phyloP scores from a whole-genome alignment of 1,284 basidiomycete species.

The Rhodotorula sp. region DNA sequence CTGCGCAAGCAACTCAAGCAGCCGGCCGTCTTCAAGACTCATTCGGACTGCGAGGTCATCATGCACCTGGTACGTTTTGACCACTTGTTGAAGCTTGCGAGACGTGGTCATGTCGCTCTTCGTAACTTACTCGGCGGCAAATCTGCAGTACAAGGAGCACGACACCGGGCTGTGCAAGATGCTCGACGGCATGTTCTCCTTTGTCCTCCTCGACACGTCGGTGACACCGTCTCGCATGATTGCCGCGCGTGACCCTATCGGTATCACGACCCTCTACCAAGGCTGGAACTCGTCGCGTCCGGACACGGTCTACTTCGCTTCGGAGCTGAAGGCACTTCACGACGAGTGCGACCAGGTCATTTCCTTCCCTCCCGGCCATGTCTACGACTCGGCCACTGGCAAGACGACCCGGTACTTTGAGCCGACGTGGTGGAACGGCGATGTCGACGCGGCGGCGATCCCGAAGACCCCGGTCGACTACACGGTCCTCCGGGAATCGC shows the following conservation, averaged over 20 bases:
- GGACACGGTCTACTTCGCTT: slow-evolving; percentile 86
- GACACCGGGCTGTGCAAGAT: slow-evolving; percentile 66
- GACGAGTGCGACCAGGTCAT: slow-evolving; percentile 94
- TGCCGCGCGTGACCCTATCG: slow-evolving; percentile 95
- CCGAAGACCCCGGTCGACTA: slow-evolving; percentile 71
- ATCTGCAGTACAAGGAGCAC: slow-evolving; percentile 73
- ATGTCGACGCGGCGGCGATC: slow-evolving; percentile 62
- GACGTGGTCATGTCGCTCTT: not conserved
- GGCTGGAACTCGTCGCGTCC: slow-evolving; percentile 85
- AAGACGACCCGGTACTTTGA: slow-evolving; percentile 78
- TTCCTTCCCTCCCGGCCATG: slow-evolving; percentile 95
- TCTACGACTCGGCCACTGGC: slow-evolving; percentile 78
- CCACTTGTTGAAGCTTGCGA: too few species aligned
- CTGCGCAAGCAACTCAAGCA: slow-evolving; percentile 69
- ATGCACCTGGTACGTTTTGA: slow-evolving; percentile 70
- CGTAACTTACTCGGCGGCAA: not conserved
- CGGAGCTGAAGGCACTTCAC: slow-evolving; percentile 89
- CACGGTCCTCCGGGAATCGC: slow-evolving; percentile 69
- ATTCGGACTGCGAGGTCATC: slow-evolving; percentile 98
- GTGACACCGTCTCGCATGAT: slow-evolving; percentile 85
- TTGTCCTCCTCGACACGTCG: slow-evolving; percentile 91
- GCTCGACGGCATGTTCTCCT: slow-evolving; percentile 99
- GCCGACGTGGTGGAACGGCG: slow-evolving; percentile 81
- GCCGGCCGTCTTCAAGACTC: slow-evolving; percentile 84
- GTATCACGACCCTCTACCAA: slow-evolving; percentile 97